These are phyloP conservation scores for Brettanomyces bruxellensis DNA, from an alignment of 805 yeast genomes.

Conservation along the genomic window DNA sequence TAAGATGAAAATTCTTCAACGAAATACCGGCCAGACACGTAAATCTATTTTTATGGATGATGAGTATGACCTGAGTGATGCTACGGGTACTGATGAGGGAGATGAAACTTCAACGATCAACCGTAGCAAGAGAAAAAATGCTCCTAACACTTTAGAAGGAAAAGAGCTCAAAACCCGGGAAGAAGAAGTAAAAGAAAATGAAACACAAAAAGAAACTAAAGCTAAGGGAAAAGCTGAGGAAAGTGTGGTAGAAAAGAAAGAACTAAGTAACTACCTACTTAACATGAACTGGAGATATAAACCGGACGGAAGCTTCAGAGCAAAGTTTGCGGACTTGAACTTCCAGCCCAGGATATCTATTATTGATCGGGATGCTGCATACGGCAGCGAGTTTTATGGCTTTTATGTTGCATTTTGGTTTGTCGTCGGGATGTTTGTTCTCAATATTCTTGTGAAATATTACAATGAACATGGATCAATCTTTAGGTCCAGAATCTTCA, in stretches of 20 bases:
- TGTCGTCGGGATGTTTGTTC: conserved; percentile 43
- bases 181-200: background rate
- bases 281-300: conserved; percentile 15
- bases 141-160: background rate
- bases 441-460: conserved; percentile 47
- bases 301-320: conserved; percentile 30
- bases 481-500: conserved; percentile 44
- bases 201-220: background rate
- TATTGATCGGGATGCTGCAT: conserved; percentile 40
- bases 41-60: conserved; percentile 14
- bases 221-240: background rate
- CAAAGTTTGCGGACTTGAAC: conserved; percentile 47
- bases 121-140: too few species aligned
- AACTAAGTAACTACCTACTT: conserved; percentile 5
- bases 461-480: conserved; percentile 36
- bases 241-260: background rate
- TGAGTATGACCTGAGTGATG: conserved; percentile 12
- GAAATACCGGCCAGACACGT: conserved; percentile 9
- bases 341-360: conserved; percentile 38
- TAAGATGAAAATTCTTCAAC: conserved; percentile 7
- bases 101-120: too few species aligned
- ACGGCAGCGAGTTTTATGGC: conserved; percentile 57
- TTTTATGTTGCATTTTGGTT: conserved; percentile 78
- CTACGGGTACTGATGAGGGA: background rate
- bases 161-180: background rate